A percentile compares a stretch with the other conserved stretches of the same genome.
phyloP scores from a whole-genome alignment of 108 stramenopile genomes.

The Schizochytrium sp. region DNA sequence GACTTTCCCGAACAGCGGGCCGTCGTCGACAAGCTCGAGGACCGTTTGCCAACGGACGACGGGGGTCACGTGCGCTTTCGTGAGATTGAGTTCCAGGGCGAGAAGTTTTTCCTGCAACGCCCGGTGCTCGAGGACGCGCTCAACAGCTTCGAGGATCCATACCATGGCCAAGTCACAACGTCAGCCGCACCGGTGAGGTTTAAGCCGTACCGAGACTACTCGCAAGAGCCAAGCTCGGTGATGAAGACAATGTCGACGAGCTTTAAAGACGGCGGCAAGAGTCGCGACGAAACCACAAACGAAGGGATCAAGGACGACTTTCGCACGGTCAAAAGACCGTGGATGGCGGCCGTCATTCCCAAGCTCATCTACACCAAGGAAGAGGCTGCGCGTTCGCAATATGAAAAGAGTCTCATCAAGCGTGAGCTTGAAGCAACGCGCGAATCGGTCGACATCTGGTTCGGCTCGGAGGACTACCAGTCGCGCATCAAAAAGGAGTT shows the following conservation, averaged over 20 bases:
- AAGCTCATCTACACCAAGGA: constrained; percentile 12
- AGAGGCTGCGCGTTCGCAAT: neutral
- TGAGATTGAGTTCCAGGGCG: neutral
- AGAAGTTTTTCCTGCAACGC: neutral
- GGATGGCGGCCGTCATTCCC: neutral
- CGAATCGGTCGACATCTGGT: neutral
- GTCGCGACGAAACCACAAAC: no score
- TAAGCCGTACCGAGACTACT: neutral
- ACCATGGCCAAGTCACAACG: neutral
- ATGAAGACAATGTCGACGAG: neutral
- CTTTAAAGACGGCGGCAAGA: no score
- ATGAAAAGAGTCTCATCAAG: neutral
- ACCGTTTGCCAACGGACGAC: neutral
- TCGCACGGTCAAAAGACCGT: neutral
- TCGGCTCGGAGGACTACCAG: neutral
- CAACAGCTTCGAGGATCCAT: neutral
- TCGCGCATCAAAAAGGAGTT: neutral
- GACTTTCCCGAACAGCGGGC: neutral
- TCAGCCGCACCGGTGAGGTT: neutral
- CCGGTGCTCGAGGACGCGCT: neutral
- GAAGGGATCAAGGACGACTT: neutral
- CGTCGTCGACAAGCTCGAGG: neutral
- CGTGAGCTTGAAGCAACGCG: neutral
- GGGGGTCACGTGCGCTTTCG: neutral
- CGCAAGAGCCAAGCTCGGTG: neutral